phyloP scores from a whole-genome alignment of 768 basidiomycete species.

The Hericium rajendrae region DNA sequence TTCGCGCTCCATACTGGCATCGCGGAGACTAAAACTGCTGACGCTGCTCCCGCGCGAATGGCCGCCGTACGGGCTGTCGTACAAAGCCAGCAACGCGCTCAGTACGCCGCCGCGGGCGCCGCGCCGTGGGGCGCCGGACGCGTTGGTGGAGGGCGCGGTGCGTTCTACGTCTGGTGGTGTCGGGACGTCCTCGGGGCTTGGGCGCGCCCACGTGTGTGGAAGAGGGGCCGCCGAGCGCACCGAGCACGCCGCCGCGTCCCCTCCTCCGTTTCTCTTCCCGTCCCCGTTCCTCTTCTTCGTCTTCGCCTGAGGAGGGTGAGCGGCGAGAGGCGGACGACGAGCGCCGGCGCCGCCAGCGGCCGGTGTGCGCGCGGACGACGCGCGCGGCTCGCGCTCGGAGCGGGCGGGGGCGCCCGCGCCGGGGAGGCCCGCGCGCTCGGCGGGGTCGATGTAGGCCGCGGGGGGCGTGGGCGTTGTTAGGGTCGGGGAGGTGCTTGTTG shows the following conservation, averaged over 20 bases:
- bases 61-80: conserved; percentile 30
- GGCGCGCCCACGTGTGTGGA: background rate
- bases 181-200: background rate
- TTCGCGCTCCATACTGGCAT: too few relatives aligned
- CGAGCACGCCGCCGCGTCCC: background rate
- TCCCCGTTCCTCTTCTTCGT: too few relatives aligned
- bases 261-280: too few relatives aligned
- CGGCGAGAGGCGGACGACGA: too few relatives aligned
- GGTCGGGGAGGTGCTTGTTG: background rate
- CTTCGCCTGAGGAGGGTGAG: too few relatives aligned
- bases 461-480: background rate
- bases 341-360: conserved; percentile 13
- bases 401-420: conserved; percentile 25
- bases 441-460: conserved; percentile 43
- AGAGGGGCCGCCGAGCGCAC: background rate
- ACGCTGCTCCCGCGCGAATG: conserved; percentile 12
- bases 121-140: conserved; percentile 14
- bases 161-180: conserved; percentile 1
- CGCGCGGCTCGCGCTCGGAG: conserved; percentile 24
- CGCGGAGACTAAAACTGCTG: background rate
- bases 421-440: conserved; percentile 58
- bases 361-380: conserved; percentile 32
- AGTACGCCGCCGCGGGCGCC: conserved; percentile 42
- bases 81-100: conserved; percentile 55
- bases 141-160: conserved; percentile 8